Conservation (phyloP, 106 monocot species). For the Acanthochlamys bracteata region DNA sequence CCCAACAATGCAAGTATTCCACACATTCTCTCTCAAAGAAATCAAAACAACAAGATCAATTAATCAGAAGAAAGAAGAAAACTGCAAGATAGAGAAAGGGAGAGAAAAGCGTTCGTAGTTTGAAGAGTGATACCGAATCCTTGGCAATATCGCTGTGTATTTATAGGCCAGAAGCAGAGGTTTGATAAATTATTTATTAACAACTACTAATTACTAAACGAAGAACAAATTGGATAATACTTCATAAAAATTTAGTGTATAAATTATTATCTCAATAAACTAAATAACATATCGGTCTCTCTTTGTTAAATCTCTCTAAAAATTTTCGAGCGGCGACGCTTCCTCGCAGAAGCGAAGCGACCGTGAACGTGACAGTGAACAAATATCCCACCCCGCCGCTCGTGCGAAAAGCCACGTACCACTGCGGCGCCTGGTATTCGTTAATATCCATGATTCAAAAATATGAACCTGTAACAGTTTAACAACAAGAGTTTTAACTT, state of each 20-base stretch:
- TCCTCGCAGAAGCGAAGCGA: neutral
- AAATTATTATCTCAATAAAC: neutral
- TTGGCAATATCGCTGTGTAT: neutral
- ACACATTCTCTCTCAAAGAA: constrained; percentile 38
- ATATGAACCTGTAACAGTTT: too few relatives aligned
- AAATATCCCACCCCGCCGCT: neutral
- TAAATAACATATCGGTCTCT: too few relatives aligned
- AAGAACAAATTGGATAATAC: too few relatives aligned
- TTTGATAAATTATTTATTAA: neutral
- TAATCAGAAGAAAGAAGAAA: neutral
- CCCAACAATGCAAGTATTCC: constrained; percentile 85
- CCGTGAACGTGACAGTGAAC: neutral
- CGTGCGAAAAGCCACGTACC: neutral
- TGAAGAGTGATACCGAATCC: neutral
- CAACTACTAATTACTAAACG: too few relatives aligned
- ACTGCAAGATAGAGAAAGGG: neutral
- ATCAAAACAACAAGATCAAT: neutral
- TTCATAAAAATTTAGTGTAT: too few relatives aligned
- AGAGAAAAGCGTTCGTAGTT: neutral
- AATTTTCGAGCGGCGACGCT: constrained; percentile 1
- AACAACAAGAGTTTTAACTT: too few relatives aligned
- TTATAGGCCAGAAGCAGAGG: neutral
- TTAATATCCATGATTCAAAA: neutral
- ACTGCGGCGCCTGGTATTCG: neutral
- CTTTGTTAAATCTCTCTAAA: too few relatives aligned